Evolutionary conservation across 176 grass and related monocot species (phyloP), one percentile per base, ranked within the genome.

Genomic region (Otatea glauca): DNA sequence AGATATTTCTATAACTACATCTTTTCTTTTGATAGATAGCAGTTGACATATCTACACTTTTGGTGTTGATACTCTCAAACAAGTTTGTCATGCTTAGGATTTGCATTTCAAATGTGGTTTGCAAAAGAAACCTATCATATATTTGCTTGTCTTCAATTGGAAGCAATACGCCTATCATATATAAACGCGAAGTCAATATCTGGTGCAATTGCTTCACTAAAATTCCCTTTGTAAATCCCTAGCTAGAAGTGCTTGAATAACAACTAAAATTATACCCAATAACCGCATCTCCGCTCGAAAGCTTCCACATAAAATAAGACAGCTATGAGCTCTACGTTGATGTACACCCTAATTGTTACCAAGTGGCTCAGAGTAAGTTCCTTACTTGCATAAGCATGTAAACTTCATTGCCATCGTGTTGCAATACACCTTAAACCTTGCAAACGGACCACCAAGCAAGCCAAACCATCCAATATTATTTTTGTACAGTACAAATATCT

Each of bases 141-240:
- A 29, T 86, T 72, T 35, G 44, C 13, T 55, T 90, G 68, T 77
- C 64, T 86, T 86, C 55, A 47, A 21, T 63, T 53, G 14, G 56
- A 86, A 76, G 72, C 72, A 77, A 86, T 21, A 37, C 62, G 23
- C n/a, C n/a, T n/a, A n/a, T n/a, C n/a, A 32, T 48, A 65, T 42
- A 84, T 64, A 77, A 84, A 78, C 24, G 12, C 9, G 62, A 49
- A 70, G 79, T 82, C 42, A 61, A 49, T 77, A 77, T 64, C 76
- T 75, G 42, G 39, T 2, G 7, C 42, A 79, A 58, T 15, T 66
- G 24, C 58, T 84, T 41, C 23, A 17, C 50, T 42, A 50, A 75
- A 84, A 20, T 16, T 12, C 23, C 68, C 62, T 78, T 80, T 61
- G 39, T 54, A 17, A 84, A 80, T 49, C 53, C 59, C 29, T 38